Conservation (phyloP, 2,329 filamentous ascomycete genomes). For the Fusarium nisikadoi region DNA sequence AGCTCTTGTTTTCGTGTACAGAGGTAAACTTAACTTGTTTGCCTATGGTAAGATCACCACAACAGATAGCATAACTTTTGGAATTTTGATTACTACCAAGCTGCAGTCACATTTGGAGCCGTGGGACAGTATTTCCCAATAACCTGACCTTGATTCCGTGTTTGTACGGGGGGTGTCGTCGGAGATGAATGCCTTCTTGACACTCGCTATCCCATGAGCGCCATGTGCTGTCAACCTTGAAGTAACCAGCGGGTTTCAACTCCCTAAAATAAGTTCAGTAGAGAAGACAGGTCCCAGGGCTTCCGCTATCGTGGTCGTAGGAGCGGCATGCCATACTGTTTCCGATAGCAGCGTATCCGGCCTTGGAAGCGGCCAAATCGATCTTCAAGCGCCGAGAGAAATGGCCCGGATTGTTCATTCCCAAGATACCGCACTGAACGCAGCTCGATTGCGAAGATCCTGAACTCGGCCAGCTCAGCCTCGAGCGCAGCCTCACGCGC, state of each 20-base stretch:
- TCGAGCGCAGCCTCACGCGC: no score
- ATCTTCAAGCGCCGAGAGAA: no score
- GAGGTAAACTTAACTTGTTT: not conserved
- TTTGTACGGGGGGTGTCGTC: not conserved
- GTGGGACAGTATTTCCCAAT: accelerated
- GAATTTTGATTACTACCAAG: not conserved
- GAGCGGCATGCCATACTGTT: not conserved
- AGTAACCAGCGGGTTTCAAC: not conserved
- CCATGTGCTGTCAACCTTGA: not conserved
- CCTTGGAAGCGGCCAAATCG: not conserved
- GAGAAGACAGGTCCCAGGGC: not conserved
- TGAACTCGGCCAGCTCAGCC: no score
- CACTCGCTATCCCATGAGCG: not conserved
- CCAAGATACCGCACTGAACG: no score
- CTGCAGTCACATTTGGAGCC: not conserved
- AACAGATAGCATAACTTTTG: no score
- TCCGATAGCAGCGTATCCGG: not conserved
- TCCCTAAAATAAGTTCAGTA: not conserved
- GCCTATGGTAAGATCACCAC: no score
- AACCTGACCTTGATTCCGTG: not conserved
- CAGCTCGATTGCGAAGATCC: no score
- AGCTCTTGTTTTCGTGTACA: not conserved
- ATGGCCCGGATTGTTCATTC: no score
- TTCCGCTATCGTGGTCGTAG: not conserved
- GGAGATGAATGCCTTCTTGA: not conserved